A percentile compares a stretch with the other conserved stretches of the same genome.
phyloP scores from a whole-genome alignment of 2,329 filamentous ascomycete genomes.

The Shiraia sp. region DNA sequence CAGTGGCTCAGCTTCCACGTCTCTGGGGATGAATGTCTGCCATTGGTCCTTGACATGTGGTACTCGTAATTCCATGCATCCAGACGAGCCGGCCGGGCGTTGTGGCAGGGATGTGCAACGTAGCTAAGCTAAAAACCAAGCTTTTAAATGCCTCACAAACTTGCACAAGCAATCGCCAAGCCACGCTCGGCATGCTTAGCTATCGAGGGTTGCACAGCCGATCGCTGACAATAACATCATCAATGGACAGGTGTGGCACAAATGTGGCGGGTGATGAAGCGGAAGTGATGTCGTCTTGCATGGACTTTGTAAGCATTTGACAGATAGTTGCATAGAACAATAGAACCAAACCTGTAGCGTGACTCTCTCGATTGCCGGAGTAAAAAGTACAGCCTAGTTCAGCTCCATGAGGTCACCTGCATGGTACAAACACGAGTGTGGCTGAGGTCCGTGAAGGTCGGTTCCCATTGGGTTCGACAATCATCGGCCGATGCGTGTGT shows the following conservation, averaged over 20 bases:
- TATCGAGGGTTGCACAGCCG: conserved; percentile 13
- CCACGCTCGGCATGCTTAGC: conserved; percentile 25
- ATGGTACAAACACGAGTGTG: no score
- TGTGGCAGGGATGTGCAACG: conserved; percentile 12
- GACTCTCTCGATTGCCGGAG: no score
- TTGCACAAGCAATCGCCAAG: conserved; percentile 36
- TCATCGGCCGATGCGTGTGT: neutral
- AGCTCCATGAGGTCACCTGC: neutral
- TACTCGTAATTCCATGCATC: conserved; percentile 10
- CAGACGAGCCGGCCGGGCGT: conserved; percentile 10
- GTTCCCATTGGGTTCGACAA: neutral
- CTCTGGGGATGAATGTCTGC: neutral
- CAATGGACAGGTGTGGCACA: no score
- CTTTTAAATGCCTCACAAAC: conserved; percentile 34
- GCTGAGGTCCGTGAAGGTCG: neutral
- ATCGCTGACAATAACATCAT: neutral
- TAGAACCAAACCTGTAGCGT: no score
- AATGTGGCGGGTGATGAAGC: no score
- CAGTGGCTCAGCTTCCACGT: conserved; percentile 16
- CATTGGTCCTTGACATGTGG: conserved; percentile 10
- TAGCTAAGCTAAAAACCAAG: conserved; percentile 27
- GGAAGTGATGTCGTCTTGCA: no score
- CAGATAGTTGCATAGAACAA: neutral
- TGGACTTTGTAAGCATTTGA: no score
- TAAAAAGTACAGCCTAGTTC: conserved; percentile 2